Base-by-base conservation (phyloP, 441 rosid genomes). In the Codiaeum variegatum region DNA sequence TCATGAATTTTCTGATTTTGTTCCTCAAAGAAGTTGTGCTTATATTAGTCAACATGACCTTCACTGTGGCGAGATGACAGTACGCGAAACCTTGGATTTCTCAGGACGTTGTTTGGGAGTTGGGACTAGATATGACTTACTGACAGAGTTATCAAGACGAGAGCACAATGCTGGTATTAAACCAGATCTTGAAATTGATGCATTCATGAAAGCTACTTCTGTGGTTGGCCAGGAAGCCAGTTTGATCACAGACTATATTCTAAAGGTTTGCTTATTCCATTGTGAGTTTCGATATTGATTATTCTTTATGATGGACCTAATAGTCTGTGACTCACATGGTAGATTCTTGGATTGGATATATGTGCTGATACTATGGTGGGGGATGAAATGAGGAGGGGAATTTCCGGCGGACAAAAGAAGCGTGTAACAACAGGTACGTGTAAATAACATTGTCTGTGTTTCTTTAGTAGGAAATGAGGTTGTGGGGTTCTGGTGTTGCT, bases 51-150 rank as follows among this genome's bases (percentile, higher is more conserved):
- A 91, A 72, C 86, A 87, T 36, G 96, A 90, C 69, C 91, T 89
- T 81, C 98, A 92, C 75, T 42, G 82, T 69, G 97, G 94, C 5
- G 97, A 89, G 78, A 85, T 92, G 96, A 92, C 96, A 0, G 92
- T 89, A 60, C 80, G 93, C 34, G 98, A 92, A 84, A 87, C 94
- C 0, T 24, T 92, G 34, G 91, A 92, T 75, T 92, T 90, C 72
- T 86, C 96, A 0, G 98, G 94, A 18, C 87, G 94, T 5, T 90
- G 96, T 75, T 75, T 90, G 77, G 97, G 97, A 32, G 94, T 89
- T 11, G 98, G 97, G 31, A 85, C 90, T 8, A 81, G 92, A 71
- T 82, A 86, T 60, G 91, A 87, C 29, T 32, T 94, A 73, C 77
- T 91, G 26, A 74, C 83, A 1, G 95, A 94, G 76, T 85, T 94